Evolutionary conservation across 2,329 filamentous ascomycete species (phyloP).

Genomic region (Fusarium sp.): DNA sequence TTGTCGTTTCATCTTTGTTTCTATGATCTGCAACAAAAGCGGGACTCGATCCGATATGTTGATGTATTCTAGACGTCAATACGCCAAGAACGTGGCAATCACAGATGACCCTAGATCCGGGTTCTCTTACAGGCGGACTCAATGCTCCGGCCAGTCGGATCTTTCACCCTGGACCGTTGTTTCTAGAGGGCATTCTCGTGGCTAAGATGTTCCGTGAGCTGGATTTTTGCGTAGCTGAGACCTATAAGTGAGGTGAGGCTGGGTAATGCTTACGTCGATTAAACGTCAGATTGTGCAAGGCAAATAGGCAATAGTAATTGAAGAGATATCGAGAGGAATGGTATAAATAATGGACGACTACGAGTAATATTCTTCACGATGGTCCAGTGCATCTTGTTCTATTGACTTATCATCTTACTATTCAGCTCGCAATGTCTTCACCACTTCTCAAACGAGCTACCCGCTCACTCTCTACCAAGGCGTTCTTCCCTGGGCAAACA

Average conservation of each 20-base stretch:
- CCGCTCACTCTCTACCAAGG: background rate
- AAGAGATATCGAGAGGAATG: background rate
- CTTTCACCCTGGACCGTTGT: background rate
- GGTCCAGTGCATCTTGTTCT: background rate
- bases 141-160: background rate
- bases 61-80: conserved; percentile 7
- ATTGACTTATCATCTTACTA: background rate
- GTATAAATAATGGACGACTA: background rate
- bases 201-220: background rate
- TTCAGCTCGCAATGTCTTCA: conserved; percentile 1
- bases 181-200: background rate
- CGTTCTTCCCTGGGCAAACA: background rate
- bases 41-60: background rate
- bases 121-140: background rate
- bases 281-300: conserved; percentile 12
- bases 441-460: conserved; percentile 9
- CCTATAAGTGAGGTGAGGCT: background rate
- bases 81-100: background rate
- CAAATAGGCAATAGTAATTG: background rate
- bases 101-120: background rate
- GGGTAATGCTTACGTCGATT: conserved; percentile 23
- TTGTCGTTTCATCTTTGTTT: background rate
- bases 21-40: conserved; percentile 7
- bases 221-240: background rate
- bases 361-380: background rate